Evolutionary conservation across 2,329 filamentous ascomycete species (phyloP), one percentile per base, ranked within the genome.

Genomic region (Colletotrichum abscissum): DNA sequence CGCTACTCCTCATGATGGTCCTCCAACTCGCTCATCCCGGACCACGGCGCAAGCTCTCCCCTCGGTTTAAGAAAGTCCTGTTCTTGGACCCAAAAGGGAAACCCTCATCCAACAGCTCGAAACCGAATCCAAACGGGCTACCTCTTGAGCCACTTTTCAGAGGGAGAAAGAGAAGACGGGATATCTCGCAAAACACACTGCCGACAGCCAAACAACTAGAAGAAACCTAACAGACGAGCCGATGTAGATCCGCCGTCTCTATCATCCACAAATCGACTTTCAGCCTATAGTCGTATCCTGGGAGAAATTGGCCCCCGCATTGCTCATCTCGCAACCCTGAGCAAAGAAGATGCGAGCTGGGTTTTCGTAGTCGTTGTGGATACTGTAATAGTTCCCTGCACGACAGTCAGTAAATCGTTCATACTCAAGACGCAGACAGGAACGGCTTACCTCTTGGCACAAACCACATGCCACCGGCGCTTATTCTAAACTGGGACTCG

Each of bases 351-450:
- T 88, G 52, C 93, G 91, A 5, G 94, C 94, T 5, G 91, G 89
- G 74, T 88, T 86, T 75, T 92, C 88, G 78, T 92, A 91, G 69
- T 94, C 91, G 82, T 98, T 99, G 68, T 88, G 88, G 78, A 99
- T 98, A 79, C 93, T 94, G 83, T 99, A 99, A 78, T 95, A 93
- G 80, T 98, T 98, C 64, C 96, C 96, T 98, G 76, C 24, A n/a
- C 16, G n/a, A 30, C 42, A 22, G 62, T 67, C 1, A 69, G 73
- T 74, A 58, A 26, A 33, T 7, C 12, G 22, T 24, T 76, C 70
- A 52, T 16, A 22, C 24, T 28, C 65, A 19, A 56, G 57, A 55
- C 22, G 28, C 22, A 57, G 14, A 16, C 28, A 22, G 26, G 46
- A 28, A 64, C 30, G 64, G 85, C 93, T 87, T 84, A 98, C 96